Percentiles rank a stretch among this genome's conserved stretches.
phyloP scores from a whole-genome alignment of 2,329 filamentous ascomycete genomes.

The Claviceps sp. region DNA sequence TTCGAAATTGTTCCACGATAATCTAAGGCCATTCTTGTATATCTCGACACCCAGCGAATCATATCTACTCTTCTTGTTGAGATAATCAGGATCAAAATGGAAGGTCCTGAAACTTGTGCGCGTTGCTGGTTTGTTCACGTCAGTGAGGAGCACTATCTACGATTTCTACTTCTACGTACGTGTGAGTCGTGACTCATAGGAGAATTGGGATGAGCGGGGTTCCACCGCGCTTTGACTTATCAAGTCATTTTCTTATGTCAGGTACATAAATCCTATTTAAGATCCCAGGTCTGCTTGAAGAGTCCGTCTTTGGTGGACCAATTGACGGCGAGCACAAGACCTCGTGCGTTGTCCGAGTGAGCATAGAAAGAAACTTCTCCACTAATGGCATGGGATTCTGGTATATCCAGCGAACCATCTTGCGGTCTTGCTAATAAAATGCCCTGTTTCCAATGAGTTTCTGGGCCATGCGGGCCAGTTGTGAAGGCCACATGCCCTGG shows the following conservation, averaged over 20 bases:
- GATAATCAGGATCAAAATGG: too few species aligned
- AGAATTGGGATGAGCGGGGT: too few species aligned
- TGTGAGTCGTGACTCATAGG: too few species aligned
- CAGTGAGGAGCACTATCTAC: too few species aligned
- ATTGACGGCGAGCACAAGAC: constrained; percentile 48
- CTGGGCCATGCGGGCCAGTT: constrained; percentile 61
- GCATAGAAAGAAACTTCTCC: constrained; percentile 61
- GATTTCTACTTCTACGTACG: too few species aligned
- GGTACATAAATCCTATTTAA: constrained; percentile 27
- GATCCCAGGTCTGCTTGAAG: constrained; percentile 36
- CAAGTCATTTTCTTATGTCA: neutral
- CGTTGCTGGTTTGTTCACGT: too few species aligned
- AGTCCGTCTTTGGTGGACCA: constrained; percentile 40
- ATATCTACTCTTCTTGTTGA: too few species aligned
- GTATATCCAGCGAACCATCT: constrained; percentile 30
- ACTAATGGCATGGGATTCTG: constrained; percentile 43
- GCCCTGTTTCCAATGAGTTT: constrained; percentile 87
- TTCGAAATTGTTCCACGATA: too few species aligned
- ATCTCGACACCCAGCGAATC: too few species aligned
- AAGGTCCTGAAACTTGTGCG: too few species aligned
- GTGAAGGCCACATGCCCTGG: constrained; percentile 68
- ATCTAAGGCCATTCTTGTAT: too few species aligned
- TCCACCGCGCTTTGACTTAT: too few species aligned
- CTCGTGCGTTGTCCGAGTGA: constrained; percentile 54
- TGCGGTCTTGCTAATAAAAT: constrained; percentile 56